Evolutionary conservation across 139 green algal genomes (phyloP), one percentile per base, ranked within the genome.

Genomic region (Chlorella sorokiniana): DNA sequence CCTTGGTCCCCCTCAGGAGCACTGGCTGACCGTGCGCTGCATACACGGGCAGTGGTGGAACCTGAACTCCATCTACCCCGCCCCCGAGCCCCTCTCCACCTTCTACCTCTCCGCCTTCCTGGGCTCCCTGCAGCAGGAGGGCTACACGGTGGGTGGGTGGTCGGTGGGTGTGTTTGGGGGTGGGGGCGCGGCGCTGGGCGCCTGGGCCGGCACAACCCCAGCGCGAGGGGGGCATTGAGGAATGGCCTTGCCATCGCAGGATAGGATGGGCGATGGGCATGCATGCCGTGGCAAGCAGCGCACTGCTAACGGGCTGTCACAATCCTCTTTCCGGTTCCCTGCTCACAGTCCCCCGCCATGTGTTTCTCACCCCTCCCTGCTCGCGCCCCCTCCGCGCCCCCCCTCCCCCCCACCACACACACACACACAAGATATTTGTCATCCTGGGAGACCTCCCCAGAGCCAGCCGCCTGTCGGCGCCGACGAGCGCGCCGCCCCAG

Each of bases 41-140:
- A 65, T 96, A 8, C 41, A 52, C 2, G 90, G 74, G 8, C 65
- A 89, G 44, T 95, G 86, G 90, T 98, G 88, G 87, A 95, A 98
- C 85, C 95, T 79, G 10, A 79, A 79, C 73, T 54, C 81, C 44
- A 79, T 98, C 35, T 92, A 91, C 65, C 83, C 93, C 5, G 91
- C 94, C 0, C 94, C 93, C 1, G 88, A 95, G 86, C 83, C 84
- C 0, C 87, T 98, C 56, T 90, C 86, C 5, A 52, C 79, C 20
- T 96, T 98, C 81, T 96, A 98, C 90, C 83, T 98, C 0, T 64
- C 79, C 3, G 88, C 92, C 44, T 98, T 93, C 83, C 88, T 98
- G 62, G 88, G 74, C 56, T 88, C 79, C 4, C 76, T 92, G 48
- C 69, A 64, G 61, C 74, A 88, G 51, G 71, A 87, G 62, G 71